A percentile compares a stretch with the other conserved stretches of the same genome.
Conservation (phyloP, 1,139 yeast genomes). For the Blastobotrys apis region DNA sequence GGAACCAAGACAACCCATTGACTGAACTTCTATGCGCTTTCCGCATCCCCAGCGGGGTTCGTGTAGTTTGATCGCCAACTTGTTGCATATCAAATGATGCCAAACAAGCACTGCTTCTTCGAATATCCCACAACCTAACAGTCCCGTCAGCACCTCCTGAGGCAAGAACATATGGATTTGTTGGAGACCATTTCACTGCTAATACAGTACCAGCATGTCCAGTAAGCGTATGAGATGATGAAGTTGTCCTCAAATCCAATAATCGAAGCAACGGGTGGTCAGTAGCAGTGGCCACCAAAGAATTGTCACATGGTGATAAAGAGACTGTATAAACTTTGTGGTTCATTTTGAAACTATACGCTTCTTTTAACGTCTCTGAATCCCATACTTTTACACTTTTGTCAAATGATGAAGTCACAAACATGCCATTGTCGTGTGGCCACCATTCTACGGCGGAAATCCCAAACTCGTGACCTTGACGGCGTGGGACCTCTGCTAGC, state of each 20-base stretch:
- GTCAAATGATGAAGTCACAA: slow-evolving; percentile 78
- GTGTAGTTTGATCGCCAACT: slow-evolving; percentile 20
- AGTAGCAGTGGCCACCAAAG: slow-evolving; percentile 64
- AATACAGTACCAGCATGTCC: slow-evolving; percentile 64
- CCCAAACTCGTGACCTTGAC: slow-evolving; percentile 64
- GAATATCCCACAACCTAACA: slow-evolving; percentile 64
- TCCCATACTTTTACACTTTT: slow-evolving; percentile 80
- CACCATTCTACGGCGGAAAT: slow-evolving; percentile 79
- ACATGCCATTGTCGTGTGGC: slow-evolving; percentile 85
- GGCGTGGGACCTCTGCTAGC: slow-evolving; percentile 48
- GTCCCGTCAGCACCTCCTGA: slow-evolving; percentile 73
- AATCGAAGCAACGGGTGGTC: slow-evolving; percentile 69
- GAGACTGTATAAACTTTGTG: slow-evolving; percentile 39
- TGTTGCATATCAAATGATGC: slow-evolving; percentile 52
- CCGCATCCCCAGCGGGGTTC: slow-evolving; percentile 28
- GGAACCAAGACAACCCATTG: slow-evolving; percentile 71
- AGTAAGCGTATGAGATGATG: slow-evolving; percentile 63
- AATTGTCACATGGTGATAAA: slow-evolving; percentile 40
- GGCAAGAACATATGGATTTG: slow-evolving; percentile 54
- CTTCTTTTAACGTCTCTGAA: slow-evolving; percentile 56
- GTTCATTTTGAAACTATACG: slow-evolving; percentile 56
- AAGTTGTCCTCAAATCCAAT: slow-evolving; percentile 65
- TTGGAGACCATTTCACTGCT: slow-evolving; percentile 76
- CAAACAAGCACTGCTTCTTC: slow-evolving; percentile 63
- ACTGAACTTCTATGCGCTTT: slow-evolving; percentile 74